Base-by-base conservation (phyloP, 495 filamentous ascomycete genomes). In the Xylaria bambusicola region DNA sequence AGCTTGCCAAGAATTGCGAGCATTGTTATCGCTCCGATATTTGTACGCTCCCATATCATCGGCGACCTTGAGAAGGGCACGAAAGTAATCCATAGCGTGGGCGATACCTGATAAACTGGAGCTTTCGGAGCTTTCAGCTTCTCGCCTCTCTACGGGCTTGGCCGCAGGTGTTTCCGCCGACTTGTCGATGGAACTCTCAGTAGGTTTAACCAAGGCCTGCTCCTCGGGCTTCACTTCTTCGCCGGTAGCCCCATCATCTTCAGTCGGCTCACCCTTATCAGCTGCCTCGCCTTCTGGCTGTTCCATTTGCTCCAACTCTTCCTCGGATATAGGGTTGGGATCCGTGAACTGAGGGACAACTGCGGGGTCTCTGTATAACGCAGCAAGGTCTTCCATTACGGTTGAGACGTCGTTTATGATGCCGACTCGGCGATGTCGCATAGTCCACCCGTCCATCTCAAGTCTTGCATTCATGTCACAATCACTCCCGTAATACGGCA, bases 401-500 rank as follows among this genome's bases (percentile, higher is more conserved):
- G 62, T 70, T 15, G 69, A 78, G 7, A 82, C 74, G 62, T 83
- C 81, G 52, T 71, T 82, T 7, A 82, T 69, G 27, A 71, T 66
- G 1, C 80, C 80, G 13, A 72, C 74, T 7, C 68, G 59, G 17
- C 67, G 71, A 44, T 75, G 65, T 23, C 69, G 62, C 49, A 76
- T 75, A 20, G 64, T 73, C 66, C 73, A 81, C 2, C 70, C 71
- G n/a, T 65, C 71, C 79, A 82, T 81, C 49, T 71, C 68, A 1
- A 83, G 49, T 21, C 79, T 71, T 26, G 75, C 75, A 60, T 85
- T 78, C 76, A 86, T 82, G 50, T 87, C 84, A 63, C 84, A 86
- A 44, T 86, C 82, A 6, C 82, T 84, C 36, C 71, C 73, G 49
- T 86, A 86, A 55, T 84, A 86, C 1, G 84, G 83, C 17, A 87